Base-by-base conservation (phyloP, 192 early-diverging fungal species). In the Coemansia sp. region DNA sequence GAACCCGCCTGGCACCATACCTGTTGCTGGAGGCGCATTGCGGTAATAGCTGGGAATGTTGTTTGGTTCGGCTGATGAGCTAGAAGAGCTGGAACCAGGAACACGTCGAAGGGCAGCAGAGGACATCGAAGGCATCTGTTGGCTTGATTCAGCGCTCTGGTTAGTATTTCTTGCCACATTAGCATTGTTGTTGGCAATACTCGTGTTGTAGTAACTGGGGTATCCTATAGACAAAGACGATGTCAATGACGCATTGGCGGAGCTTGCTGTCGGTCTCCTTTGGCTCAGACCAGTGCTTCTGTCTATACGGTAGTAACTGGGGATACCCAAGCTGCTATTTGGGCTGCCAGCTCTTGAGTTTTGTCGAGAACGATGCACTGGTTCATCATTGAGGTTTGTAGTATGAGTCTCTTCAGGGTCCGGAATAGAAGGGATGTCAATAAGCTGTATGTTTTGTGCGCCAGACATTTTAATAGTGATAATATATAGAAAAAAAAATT, bases 261-360 rank as follows among this genome's bases (percentile, higher is more conserved):
- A 25, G 22, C 22, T 25, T 25, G 22, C 22, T 38, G 36, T 11
- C 36, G 36, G 10, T 1, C 5, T 38, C 7, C 36, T 38, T 38
- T 38, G 36, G 36, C 36, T 38, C 36, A 38, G 10, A 11, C 36
- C 36, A 8, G 36, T 38, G 36, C 10, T 38, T 38, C 36, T 38
- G 10, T 11, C 36, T 38, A 11, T 38, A 11, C 36, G 36, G 10
- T 38, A 38, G 36, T 38, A 38, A 1, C 36, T 38, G 5, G 36
- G 36, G 10, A 38, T 38, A 11, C 36, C 36, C 36, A 5, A 38
- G 36, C 42, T 45, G 42, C 42, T 45, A 45, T 3, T 12, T 16
- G 42, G 17, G 42, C 42, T 45, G 12, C 17, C 20, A 7, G 42
- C 42, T 12, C 42, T 45, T 30, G 48, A 60, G 49, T 71, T 68